Conservation (phyloP, 2,329 filamentous ascomycete species). For the Didymella exigua region DNA sequence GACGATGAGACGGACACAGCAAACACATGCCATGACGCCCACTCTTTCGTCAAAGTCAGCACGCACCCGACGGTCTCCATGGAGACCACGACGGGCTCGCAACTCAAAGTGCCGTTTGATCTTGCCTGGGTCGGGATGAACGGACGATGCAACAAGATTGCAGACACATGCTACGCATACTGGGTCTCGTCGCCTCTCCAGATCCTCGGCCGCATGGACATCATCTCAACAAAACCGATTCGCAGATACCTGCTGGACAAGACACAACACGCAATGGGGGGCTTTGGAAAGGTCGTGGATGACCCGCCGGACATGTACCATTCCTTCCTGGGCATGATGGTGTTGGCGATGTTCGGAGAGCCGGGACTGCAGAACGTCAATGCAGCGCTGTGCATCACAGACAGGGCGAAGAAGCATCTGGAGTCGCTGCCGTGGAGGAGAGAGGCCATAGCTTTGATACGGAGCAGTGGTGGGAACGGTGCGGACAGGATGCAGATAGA, state of each 20-base stretch:
- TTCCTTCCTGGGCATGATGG: constrained; percentile 83
- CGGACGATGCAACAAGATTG: constrained; percentile 86
- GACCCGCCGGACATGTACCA: constrained; percentile 75
- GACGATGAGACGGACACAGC: constrained; percentile 48
- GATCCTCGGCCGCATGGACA: constrained; percentile 50
- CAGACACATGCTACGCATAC: constrained; percentile 95
- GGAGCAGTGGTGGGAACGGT: not conserved
- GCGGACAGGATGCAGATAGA: constrained; percentile 8
- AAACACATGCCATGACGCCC: constrained; percentile 49
- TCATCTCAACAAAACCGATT: constrained; percentile 66
- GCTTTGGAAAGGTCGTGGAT: constrained; percentile 54
- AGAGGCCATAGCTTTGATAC: constrained; percentile 23
- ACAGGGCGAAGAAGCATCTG: constrained; percentile 53
- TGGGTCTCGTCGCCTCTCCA: constrained; percentile 75
- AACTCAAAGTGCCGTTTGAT: constrained; percentile 67
- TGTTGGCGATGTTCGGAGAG: constrained; percentile 75
- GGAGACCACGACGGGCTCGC: constrained; percentile 43
- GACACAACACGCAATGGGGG: constrained; percentile 80
- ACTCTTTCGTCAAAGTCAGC: constrained; percentile 46
- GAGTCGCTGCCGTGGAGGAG: constrained; percentile 47
- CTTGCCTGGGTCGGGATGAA: constrained; percentile 76
- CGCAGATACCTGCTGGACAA: constrained; percentile 82
- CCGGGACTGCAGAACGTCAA: constrained; percentile 73
- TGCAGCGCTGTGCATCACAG: constrained; percentile 75
- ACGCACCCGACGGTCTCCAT: constrained; percentile 36